Evolutionary conservation across 1,139 yeast species (phyloP), one percentile per base, ranked within the genome.

Genomic region (Scheffersomyces quercinus): DNA sequence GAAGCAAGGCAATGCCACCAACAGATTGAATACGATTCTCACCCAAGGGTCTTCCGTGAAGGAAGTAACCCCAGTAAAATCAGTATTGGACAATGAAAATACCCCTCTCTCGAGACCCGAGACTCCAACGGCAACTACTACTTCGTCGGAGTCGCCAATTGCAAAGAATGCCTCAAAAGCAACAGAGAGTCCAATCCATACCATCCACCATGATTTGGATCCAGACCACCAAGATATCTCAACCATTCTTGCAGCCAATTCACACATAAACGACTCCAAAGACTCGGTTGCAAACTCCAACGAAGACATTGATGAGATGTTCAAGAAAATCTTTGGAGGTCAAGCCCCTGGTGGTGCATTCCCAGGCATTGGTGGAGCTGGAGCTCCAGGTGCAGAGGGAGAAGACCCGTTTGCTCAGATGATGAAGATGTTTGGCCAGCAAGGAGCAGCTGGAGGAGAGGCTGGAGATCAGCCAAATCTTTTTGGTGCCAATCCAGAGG

Each of bases 1-100:
- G 73, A 70, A 75, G 42, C 70, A 77, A 47, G 85, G 86, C 3
- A 75, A 75, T 38, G 85, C 83, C 16, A 59, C 79, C 3, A 71
- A 73, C 13, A 69, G 93, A 46, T 64, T 85, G 54, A 80, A 77
- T 49, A 77, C 50, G 36, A 74, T 74, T 28, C 61, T 73, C 46
- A 54, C 61, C 65, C 75, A 66, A 51, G 77, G 78, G 2, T 64
- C 74, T 3, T 70, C 77, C 5, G 72, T 71, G 15, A 65, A 72
- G 38, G 42, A 62, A 9, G 46, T 60, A 9, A 20, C 59, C 0
- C 69, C 60, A 2, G 63, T 58, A 3, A 31, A 31, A 9, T 73
- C 77, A 5, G 74, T 71, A 4, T 62, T 73, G 53, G 77, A 70
- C 40, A 54, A 60, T 44, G 48, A 44, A 10, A 15, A 38, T 7